A percentile compares a stretch with the other conserved stretches of the same genome.
These are phyloP conservation scores for Acanthamoeba divionensis DNA, from an alignment of 208 protist genomes.

Conservation along the genomic window DNA sequence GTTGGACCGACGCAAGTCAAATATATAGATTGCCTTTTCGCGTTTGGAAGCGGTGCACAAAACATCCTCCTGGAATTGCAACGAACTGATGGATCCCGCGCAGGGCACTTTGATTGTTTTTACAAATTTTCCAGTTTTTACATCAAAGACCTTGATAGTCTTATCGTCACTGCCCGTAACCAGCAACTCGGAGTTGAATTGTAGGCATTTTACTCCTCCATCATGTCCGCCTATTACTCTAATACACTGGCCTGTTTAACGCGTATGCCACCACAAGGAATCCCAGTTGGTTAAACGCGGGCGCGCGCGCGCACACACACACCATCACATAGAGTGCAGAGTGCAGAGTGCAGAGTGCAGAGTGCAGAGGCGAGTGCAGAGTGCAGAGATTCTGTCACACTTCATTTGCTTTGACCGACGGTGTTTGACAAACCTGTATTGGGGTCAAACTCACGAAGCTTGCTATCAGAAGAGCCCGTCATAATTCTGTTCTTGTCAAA, in stretches of 20 bases:
- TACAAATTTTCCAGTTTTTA: slow-evolving; percentile 10
- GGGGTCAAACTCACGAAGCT: slow-evolving; percentile 32
- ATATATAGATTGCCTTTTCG: slow-evolving; percentile 40
- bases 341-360: too few relatives aligned
- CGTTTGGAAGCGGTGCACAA: slow-evolving; percentile 38
- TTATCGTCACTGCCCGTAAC: slow-evolving; percentile 41
- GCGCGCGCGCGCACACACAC: background rate
- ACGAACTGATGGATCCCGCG: slow-evolving; percentile 20
- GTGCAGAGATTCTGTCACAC: too few relatives aligned
- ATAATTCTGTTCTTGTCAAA: slow-evolving; percentile 46
- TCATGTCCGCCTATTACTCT: slow-evolving; percentile 2
- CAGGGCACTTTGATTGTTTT: slow-evolving; percentile 48
- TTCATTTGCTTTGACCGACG: background rate
- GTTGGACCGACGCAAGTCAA: slow-evolving; percentile 3
- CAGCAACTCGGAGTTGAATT: slow-evolving; percentile 10
- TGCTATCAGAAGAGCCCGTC: slow-evolving; percentile 7
- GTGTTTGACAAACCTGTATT: background rate
- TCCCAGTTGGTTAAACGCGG: background rate
- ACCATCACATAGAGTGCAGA: too few relatives aligned
- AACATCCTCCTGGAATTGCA: slow-evolving; percentile 37
- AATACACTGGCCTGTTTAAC: background rate
- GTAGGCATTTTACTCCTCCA: slow-evolving; percentile 30
- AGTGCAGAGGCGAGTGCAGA: too few relatives aligned
- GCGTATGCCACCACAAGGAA: background rate
- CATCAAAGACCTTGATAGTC: slow-evolving; percentile 48